Evolutionary conservation across 1,284 basidiomycete species (phyloP).

Genomic region (Volvariella surrecta): DNA sequence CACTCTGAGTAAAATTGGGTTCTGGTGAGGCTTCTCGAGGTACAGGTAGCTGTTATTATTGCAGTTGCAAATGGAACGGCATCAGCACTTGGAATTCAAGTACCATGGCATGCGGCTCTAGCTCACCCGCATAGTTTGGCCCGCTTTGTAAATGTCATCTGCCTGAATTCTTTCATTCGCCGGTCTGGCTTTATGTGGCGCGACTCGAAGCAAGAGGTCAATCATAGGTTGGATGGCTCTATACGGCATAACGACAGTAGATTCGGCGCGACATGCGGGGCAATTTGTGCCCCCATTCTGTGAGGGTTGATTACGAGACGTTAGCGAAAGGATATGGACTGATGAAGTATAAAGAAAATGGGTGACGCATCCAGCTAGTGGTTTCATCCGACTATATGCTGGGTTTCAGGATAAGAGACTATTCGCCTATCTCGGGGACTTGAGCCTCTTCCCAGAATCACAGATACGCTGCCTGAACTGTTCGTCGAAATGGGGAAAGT

Average conservation of each 20-base stretch:
- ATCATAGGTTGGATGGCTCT: slow-evolving; percentile 61
- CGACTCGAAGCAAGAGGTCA: slow-evolving; percentile 55
- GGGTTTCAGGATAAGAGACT: no score
- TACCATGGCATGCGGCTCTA: background rate
- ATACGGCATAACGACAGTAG: slow-evolving; percentile 59
- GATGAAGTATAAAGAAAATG: slow-evolving; percentile 1
- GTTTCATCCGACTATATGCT: no score
- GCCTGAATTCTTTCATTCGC: slow-evolving; percentile 65
- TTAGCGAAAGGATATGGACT: background rate
- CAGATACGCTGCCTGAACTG: background rate
- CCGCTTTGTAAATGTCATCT: slow-evolving; percentile 62
- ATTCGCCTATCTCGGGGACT: no score
- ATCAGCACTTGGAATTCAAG: slow-evolving; percentile 1
- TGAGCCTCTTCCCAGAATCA: background rate
- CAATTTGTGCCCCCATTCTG: slow-evolving; percentile 77
- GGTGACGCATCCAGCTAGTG: background rate
- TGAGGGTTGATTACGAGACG: slow-evolving; percentile 4
- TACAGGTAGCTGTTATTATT: slow-evolving; percentile 51
- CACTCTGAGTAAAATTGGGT: slow-evolving; percentile 51
- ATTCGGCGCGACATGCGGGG: slow-evolving; percentile 61
- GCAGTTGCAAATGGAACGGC: slow-evolving; percentile 3
- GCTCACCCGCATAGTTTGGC: slow-evolving; percentile 59
- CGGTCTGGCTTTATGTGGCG: slow-evolving; percentile 54
- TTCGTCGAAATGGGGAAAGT: background rate
- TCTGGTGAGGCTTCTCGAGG: slow-evolving; percentile 69